These are phyloP conservation scores for Strobilomyces dryophilus DNA, from an alignment of 768 basidiomycete genomes.

Conservation along the genomic window DNA sequence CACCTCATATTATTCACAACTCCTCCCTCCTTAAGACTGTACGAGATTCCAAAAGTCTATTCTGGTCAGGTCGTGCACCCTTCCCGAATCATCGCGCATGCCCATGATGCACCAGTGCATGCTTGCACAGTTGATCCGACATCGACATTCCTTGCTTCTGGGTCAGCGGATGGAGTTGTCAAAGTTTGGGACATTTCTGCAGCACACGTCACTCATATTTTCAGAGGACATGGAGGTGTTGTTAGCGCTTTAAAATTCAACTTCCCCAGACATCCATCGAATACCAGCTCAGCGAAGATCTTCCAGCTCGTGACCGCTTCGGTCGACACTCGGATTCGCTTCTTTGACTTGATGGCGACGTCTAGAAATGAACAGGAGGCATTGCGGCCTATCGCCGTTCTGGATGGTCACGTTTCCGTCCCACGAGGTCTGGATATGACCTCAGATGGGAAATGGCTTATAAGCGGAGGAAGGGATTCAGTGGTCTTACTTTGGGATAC, in stretches of 20 bases:
- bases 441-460: constrained; percentile 80
- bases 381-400: constrained; percentile 67
- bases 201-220: constrained; percentile 90
- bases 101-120: constrained; percentile 93
- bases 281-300: constrained; percentile 40
- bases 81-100: constrained; percentile 69
- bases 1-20: constrained; percentile 79
- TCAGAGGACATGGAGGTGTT: constrained; percentile 97
- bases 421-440: constrained; percentile 88
- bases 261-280: constrained; percentile 61
- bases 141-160: constrained; percentile 89
- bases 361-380: constrained; percentile 51
- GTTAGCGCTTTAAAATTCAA: constrained; percentile 88
- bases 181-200: constrained; percentile 93
- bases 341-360: constrained; percentile 81
- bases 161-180: constrained; percentile 93
- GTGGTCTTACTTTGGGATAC: constrained; percentile 94
- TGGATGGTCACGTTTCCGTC: constrained; percentile 95
- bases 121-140: constrained; percentile 82
- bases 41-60: constrained; percentile 60
- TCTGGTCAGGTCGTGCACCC: constrained; percentile 57
- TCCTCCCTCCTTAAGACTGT: constrained; percentile 78
- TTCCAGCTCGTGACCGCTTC: constrained; percentile 90
- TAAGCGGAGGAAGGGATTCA: constrained; percentile 90
- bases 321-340: constrained; percentile 86